phyloP scores from a whole-genome alignment of 2,329 filamentous ascomycete species.

The Stemphylium beticola region DNA sequence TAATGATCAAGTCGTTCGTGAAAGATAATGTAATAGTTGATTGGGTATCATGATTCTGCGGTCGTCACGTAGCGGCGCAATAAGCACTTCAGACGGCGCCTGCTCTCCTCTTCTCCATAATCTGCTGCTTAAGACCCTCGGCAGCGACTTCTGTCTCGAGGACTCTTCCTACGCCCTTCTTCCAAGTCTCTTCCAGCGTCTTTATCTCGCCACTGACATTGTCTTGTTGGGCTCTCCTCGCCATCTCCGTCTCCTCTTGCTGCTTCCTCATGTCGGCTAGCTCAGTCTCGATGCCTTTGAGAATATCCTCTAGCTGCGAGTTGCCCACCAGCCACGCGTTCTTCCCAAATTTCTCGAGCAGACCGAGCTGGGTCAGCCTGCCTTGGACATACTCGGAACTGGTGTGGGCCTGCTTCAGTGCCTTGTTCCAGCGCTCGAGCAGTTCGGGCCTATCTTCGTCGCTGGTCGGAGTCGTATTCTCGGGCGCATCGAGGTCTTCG shows the following conservation, averaged over 20 bases:
- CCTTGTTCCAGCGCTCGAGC: constrained; percentile 56
- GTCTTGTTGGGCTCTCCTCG: constrained; percentile 73
- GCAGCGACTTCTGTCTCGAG: constrained; percentile 87
- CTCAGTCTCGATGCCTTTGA: constrained; percentile 74
- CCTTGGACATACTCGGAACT: constrained; percentile 64
- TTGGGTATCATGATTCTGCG: constrained; percentile 12
- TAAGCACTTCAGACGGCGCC: constrained; percentile 35
- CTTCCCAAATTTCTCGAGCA: constrained; percentile 83
- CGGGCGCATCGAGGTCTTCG: constrained; percentile 72
- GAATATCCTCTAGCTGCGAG: constrained; percentile 74
- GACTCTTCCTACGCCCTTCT: constrained; percentile 75
- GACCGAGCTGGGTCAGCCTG: constrained; percentile 66
- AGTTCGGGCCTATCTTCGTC: constrained; percentile 48
- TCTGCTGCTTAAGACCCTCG: constrained; percentile 64
- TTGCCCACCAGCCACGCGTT: constrained; percentile 93
- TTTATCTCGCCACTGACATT: constrained; percentile 74
- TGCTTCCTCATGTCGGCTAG: constrained; percentile 70
- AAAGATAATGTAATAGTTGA: background rate
- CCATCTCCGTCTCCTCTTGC: constrained; percentile 74
- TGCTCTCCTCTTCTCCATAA: constrained; percentile 43
- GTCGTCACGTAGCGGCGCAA: background rate
- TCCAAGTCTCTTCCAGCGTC: constrained; percentile 79
- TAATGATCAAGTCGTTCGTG: too few species aligned
- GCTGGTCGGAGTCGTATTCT: constrained; percentile 45
- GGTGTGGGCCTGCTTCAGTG: constrained; percentile 63